Conservation (phyloP, 78 protist species). For the Planoprotostelium fungivorum region DNA sequence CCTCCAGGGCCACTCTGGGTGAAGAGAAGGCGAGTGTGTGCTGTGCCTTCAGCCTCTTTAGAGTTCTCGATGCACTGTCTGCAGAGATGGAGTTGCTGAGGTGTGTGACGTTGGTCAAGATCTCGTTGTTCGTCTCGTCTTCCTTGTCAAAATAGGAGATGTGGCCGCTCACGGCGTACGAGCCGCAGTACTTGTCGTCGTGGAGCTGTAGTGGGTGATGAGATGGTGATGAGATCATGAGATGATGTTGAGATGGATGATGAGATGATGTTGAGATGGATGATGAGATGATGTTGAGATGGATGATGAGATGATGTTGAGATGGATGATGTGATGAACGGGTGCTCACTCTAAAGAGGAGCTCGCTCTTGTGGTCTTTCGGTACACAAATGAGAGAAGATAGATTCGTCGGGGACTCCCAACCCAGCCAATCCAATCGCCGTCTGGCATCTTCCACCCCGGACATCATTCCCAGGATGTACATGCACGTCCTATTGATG, state of each 20-base stretch:
- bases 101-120: constrained; percentile 21
- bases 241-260: constrained; percentile 3
- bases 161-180: neutral
- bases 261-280: constrained; percentile 4
- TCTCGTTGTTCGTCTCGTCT: constrained; percentile 21
- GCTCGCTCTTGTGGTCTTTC: constrained; percentile 20
- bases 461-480: constrained; percentile 43
- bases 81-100: constrained; percentile 36
- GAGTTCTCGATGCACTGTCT: constrained; percentile 44
- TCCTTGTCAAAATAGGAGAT: neutral
- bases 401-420: constrained; percentile 40
- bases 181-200: neutral
- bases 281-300: neutral
- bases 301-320: constrained; percentile 3
- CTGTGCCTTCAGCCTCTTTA: constrained; percentile 8
- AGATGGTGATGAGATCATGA: constrained; percentile 6
- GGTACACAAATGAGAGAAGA: constrained; percentile 28
- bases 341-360: neutral
- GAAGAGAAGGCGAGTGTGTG: neutral
- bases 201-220: neutral
- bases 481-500: constrained; percentile 34
- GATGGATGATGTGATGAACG: too few relatives aligned
- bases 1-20: neutral
- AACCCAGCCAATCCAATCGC: constrained; percentile 4
- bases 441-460: constrained; percentile 27